Evolutionary conservation across 1,139 yeast genomes (phyloP).

Genomic region (Debaryomyces robertsiae): DNA sequence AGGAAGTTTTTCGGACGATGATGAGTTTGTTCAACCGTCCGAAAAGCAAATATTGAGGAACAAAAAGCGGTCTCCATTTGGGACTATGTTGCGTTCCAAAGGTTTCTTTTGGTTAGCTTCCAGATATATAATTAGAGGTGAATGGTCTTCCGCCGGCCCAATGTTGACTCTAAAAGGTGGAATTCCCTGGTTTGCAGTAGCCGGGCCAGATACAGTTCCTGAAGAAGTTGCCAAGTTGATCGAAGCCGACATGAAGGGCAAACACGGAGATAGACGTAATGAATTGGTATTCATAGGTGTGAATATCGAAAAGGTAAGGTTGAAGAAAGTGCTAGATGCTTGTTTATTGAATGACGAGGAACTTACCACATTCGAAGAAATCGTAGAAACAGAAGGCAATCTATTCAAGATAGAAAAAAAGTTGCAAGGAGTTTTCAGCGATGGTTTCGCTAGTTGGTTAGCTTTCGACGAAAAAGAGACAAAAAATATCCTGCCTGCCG

Average conservation of each 20-base stretch:
- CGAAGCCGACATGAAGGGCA: constrained; percentile 37
- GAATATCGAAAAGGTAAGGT: constrained; percentile 26
- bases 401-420: constrained; percentile 31
- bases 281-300: constrained; percentile 49
- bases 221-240: constrained; percentile 32
- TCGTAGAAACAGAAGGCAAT: constrained; percentile 27
- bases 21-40: constrained; percentile 17
- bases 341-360: constrained; percentile 43
- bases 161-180: constrained; percentile 48
- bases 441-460: constrained; percentile 36
- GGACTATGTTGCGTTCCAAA: constrained; percentile 41
- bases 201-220: constrained; percentile 38
- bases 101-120: constrained; percentile 53
- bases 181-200: constrained; percentile 46
- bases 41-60: constrained; percentile 29
- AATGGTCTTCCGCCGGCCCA: constrained; percentile 50
- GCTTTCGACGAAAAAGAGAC: constrained; percentile 16
- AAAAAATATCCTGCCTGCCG: not conserved
- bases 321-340: constrained; percentile 30
- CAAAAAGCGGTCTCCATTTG: constrained; percentile 38
- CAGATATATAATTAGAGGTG: constrained; percentile 42
- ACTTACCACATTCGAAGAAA: constrained; percentile 25
- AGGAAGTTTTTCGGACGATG: constrained; percentile 14
- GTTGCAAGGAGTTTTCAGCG: constrained; percentile 33
- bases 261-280: constrained; percentile 45